Percentiles rank a stretch among this genome's conserved stretches.
Conservation (phyloP, 345 rosid species). For the Physaria fendleri region DNA sequence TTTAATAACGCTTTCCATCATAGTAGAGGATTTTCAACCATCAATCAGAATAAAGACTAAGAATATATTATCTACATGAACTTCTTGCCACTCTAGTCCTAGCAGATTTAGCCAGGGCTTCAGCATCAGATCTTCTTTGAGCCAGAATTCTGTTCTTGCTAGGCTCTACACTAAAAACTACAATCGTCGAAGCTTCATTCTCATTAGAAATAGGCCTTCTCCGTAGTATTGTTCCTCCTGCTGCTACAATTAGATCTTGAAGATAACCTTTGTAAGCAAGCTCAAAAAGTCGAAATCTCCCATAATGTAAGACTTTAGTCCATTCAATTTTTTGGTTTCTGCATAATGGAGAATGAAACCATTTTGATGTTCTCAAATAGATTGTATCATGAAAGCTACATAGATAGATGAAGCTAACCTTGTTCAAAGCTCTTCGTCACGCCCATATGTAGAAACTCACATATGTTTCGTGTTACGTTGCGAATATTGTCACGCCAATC, state of each 20-base stretch:
- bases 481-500: slow-evolving; percentile 86
- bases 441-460: too few relatives aligned
- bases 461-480: slow-evolving; percentile 67
- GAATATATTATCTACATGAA: too few relatives aligned
- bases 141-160: slow-evolving; percentile 39
- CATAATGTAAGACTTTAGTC: slow-evolving; percentile 48
- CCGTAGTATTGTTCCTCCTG: slow-evolving; percentile 63
- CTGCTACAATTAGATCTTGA: slow-evolving; percentile 66
- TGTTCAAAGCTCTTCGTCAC: too few relatives aligned
- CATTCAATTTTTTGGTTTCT: slow-evolving; percentile 57
- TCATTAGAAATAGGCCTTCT: slow-evolving; percentile 50
- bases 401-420: slow-evolving; percentile 37
- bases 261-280: slow-evolving; percentile 69
- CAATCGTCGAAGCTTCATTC: slow-evolving; percentile 34
- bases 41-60: too few relatives aligned
- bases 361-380: neutral
- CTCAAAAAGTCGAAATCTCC: slow-evolving; percentile 76
- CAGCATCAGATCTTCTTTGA: slow-evolving; percentile 48
- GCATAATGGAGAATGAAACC: slow-evolving; percentile 24
- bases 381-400: neutral
- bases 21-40: too few relatives aligned
- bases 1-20: too few relatives aligned
- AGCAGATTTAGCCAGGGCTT: slow-evolving; percentile 52
- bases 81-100: slow-evolving; percentile 66
- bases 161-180: slow-evolving; percentile 64